Evolutionary conservation across 345 rosid genomes (phyloP).

Genomic region (Carallia pectinifolia): DNA sequence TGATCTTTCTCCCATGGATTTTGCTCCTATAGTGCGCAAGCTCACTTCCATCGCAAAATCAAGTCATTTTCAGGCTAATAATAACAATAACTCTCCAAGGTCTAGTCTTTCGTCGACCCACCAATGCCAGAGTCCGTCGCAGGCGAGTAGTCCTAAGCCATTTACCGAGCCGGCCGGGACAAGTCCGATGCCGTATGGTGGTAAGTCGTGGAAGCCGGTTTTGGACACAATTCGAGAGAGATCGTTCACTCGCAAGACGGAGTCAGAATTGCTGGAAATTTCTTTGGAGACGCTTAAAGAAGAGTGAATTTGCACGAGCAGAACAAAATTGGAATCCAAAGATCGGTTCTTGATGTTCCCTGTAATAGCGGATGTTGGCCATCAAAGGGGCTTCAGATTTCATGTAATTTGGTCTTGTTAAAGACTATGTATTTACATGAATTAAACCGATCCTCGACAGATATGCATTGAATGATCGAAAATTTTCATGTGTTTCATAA

Average conservation of each 20-base stretch:
- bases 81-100: slow-evolving; percentile 4
- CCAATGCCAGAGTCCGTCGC: background rate
- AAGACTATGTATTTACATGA: too few species aligned
- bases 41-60: slow-evolving; percentile 42
- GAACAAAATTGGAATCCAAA: background rate
- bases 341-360: background rate
- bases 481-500: too few species aligned
- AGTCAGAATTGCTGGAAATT: slow-evolving; percentile 36
- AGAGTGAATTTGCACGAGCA: background rate
- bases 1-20: slow-evolving; percentile 38
- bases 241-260: slow-evolving; percentile 43
- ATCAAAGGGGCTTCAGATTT: too few species aligned
- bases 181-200: background rate
- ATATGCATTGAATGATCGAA: too few species aligned
- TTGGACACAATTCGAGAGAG: slow-evolving; percentile 47
- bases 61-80: background rate
- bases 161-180: background rate
- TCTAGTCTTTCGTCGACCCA: background rate
- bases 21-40: slow-evolving; percentile 34
- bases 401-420: too few species aligned
- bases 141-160: slow-evolving; percentile 9
- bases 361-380: too few species aligned
- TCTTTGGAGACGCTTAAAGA: background rate
- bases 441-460: too few species aligned
- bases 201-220: slow-evolving; percentile 40